phyloP scores from a whole-genome alignment of 1,139 yeast species.

The Lodderomyces parapsilosis region DNA sequence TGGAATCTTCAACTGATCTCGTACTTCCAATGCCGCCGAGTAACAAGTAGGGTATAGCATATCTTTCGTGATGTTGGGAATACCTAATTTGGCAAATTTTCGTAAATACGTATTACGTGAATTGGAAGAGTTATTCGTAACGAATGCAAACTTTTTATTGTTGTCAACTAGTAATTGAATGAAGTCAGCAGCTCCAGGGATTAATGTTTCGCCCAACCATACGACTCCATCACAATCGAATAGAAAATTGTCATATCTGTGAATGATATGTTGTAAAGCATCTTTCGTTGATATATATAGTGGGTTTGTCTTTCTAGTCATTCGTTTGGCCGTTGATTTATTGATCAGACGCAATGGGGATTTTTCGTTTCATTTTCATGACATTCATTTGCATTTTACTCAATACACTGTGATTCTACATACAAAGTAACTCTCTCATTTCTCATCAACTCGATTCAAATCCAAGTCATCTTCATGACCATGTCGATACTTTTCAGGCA shows the following conservation, averaged over 20 bases:
- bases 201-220: constrained; percentile 78
- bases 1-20: constrained; percentile 22
- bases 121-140: constrained; percentile 41
- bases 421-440: background rate
- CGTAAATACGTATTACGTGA: constrained; percentile 33
- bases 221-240: constrained; percentile 95
- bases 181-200: constrained; percentile 65
- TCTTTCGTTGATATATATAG: constrained; percentile 38
- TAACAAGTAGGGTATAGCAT: constrained; percentile 39
- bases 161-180: constrained; percentile 49
- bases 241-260: constrained; percentile 71
- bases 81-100: constrained; percentile 34
- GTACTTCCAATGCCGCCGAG: constrained; percentile 31
- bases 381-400: too few relatives aligned
- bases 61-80: constrained; percentile 24
- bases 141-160: constrained; percentile 34
- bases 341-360: too few relatives aligned
- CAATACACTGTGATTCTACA: background rate
- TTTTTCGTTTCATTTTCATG: too few relatives aligned
- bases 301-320: constrained; percentile 14
- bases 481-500: constrained; percentile 9
- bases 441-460: constrained; percentile 9
- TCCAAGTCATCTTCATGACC: constrained; percentile 10
- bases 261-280: constrained; percentile 53
- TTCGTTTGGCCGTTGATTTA: too few relatives aligned